Evolutionary conservation across 2,329 filamentous ascomycete species (phyloP).

Genomic region (Magnaporthiopsis rhizophila): DNA sequence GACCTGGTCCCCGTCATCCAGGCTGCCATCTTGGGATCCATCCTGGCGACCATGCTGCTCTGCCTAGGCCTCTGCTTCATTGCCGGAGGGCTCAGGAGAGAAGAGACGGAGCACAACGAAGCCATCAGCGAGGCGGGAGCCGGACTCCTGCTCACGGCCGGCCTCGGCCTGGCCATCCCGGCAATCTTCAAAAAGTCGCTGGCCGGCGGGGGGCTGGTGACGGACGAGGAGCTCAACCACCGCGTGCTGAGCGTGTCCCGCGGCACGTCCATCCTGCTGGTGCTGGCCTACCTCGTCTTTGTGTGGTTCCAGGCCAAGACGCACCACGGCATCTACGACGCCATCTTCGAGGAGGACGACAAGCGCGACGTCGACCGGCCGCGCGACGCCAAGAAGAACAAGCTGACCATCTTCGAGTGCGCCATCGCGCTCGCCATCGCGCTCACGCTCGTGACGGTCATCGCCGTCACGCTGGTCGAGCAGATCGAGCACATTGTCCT

Average conservation of each 20-base stretch:
- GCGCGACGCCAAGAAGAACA: slow-evolving; percentile 51
- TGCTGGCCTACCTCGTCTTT: slow-evolving; percentile 60
- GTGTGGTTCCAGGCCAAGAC: slow-evolving; percentile 68
- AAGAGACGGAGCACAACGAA: slow-evolving; percentile 65
- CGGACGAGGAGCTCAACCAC: slow-evolving; percentile 31
- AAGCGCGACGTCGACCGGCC: slow-evolving; percentile 55
- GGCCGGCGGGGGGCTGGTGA: slow-evolving; percentile 16
- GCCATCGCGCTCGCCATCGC: slow-evolving; percentile 56
- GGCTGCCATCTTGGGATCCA: slow-evolving; percentile 75
- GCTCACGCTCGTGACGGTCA: slow-evolving; percentile 62
- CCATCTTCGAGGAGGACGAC: slow-evolving; percentile 65
- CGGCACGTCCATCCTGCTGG: slow-evolving; percentile 60
- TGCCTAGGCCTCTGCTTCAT: slow-evolving; percentile 78
- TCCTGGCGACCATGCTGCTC: slow-evolving; percentile 72
- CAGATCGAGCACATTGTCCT: slow-evolving; percentile 57
- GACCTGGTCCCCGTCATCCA: slow-evolving; percentile 63
- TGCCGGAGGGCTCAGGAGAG: slow-evolving; percentile 59
- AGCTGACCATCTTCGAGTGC: slow-evolving; percentile 69
- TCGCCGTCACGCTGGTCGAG: slow-evolving; percentile 65
- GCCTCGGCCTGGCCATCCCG: slow-evolving; percentile 42
- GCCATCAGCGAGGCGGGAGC: slow-evolving; percentile 73
- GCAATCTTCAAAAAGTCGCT: slow-evolving; percentile 48
- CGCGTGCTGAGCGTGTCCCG: slow-evolving; percentile 61
- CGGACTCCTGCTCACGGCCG: slow-evolving; percentile 66
- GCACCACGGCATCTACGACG: slow-evolving; percentile 70